Evolutionary conservation across 129 eudicot genomes (phyloP).

Genomic region (Rutidosis leptorrhynchoides): DNA sequence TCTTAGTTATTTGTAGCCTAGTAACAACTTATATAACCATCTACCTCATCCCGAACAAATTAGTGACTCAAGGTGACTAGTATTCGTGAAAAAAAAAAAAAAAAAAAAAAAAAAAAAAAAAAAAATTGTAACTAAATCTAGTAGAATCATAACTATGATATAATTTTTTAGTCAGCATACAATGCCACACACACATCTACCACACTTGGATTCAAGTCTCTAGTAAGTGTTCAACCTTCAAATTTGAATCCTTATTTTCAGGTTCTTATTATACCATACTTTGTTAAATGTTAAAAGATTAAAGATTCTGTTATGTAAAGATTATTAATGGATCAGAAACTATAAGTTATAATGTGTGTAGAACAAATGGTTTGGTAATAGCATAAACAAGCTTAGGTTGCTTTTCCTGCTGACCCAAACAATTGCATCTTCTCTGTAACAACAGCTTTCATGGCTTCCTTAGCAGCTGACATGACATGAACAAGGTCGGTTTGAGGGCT

Average conservation of each 20-base stretch:
- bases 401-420: constrained; percentile 90
- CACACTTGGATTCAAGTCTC: not conserved
- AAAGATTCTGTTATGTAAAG: not conserved
- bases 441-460: constrained; percentile 94
- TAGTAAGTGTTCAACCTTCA: not conserved
- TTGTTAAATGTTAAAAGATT: no score
- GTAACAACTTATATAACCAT: no score
- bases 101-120: no score
- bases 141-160: not conserved
- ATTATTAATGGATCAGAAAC: not conserved
- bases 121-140: no score
- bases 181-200: not conserved
- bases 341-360: not conserved
- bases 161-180: no score
- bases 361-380: not conserved
- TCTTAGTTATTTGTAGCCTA: no score
- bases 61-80: no score
- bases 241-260: not conserved
- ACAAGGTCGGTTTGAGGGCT: constrained; percentile 69
- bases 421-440: constrained; percentile 81
- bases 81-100: no score
- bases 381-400: constrained; percentile 29
- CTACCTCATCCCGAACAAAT: no score
- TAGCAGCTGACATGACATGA: constrained; percentile 73
- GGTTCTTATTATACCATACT: not conserved